These are phyloP conservation scores for Venturia effusa DNA, from an alignment of 2,329 filamentous ascomycete species.

Conservation along the genomic window DNA sequence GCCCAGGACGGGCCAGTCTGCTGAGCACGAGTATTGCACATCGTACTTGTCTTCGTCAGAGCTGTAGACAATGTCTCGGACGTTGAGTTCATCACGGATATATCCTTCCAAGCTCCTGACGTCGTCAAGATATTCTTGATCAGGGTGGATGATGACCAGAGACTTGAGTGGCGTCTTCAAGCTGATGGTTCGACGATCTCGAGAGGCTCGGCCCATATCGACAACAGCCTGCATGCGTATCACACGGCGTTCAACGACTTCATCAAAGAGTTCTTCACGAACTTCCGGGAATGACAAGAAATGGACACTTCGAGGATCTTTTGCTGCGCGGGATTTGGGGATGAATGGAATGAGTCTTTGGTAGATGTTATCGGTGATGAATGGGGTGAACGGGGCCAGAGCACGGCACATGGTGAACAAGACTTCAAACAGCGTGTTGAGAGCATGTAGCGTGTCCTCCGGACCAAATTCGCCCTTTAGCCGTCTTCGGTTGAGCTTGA, in stretches of 20 bases:
- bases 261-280: slow-evolving; percentile 76
- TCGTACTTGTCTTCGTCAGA: slow-evolving; percentile 84
- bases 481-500: slow-evolving; percentile 82
- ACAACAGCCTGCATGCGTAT: slow-evolving; percentile 92
- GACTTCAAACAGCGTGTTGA: slow-evolving; percentile 92
- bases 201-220: slow-evolving; percentile 73
- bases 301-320: slow-evolving; percentile 79
- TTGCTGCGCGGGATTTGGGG: slow-evolving; percentile 54
- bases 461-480: slow-evolving; percentile 82
- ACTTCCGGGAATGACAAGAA: slow-evolving; percentile 88
- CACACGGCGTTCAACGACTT: slow-evolving; percentile 75
- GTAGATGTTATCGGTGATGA: slow-evolving; percentile 93
- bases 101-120: slow-evolving; percentile 78
- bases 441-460: slow-evolving; percentile 76
- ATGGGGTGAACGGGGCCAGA: slow-evolving; percentile 89
- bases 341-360: slow-evolving; percentile 72
- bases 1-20: slow-evolving; percentile 88
- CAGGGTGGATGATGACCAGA: slow-evolving; percentile 77
- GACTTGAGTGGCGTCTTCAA: slow-evolving; percentile 88
- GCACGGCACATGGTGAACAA: slow-evolving; percentile 80
- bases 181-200: slow-evolving; percentile 74
- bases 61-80: slow-evolving; percentile 73
- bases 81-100: slow-evolving; percentile 83
- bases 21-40: slow-evolving; percentile 79
- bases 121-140: slow-evolving; percentile 74